A percentile compares a stretch with the other conserved stretches of the same genome.
Conservation (phyloP, 2,329 filamentous ascomycete species). For the Penicillium sp. region DNA sequence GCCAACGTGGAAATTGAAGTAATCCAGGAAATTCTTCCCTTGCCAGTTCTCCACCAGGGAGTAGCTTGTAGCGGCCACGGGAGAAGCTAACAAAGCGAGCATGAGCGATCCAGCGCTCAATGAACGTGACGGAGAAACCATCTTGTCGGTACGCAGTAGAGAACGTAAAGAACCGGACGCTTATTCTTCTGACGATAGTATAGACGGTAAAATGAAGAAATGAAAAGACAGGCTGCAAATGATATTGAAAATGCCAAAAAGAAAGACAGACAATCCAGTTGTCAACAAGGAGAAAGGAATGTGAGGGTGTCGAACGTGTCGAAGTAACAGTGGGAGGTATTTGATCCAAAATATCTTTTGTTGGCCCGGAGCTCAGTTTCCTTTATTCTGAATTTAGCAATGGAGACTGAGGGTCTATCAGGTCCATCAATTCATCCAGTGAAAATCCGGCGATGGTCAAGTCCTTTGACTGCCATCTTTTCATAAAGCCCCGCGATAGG, state of each 20-base stretch:
- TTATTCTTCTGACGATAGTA: neutral
- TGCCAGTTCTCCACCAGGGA: constrained; percentile 43
- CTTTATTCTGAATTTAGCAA: neutral
- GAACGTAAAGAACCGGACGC: neutral
- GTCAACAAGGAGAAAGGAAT: constrained; percentile 25
- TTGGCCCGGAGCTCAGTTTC: neutral
- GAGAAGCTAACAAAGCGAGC: constrained; percentile 27
- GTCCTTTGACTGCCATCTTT: neutral
- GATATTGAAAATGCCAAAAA: constrained; percentile 12
- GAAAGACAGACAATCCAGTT: constrained; percentile 22
- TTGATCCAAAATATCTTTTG: constrained; percentile 13
- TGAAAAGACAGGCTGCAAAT: constrained; percentile 7
- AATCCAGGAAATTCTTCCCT: constrained; percentile 48
- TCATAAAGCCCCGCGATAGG: neutral
- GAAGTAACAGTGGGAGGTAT: constrained; percentile 14
- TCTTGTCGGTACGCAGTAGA: constrained; percentile 18
- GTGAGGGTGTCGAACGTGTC: constrained; percentile 15
- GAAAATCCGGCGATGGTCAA: neutral
- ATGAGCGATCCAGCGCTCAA: constrained; percentile 33
- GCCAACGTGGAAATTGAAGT: constrained; percentile 49
- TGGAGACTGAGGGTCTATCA: constrained; percentile 1
- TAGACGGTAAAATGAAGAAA: neutral
- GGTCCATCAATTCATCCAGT: constrained; percentile 6
- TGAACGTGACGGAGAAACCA: constrained; percentile 30
- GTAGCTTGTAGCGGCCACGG: constrained; percentile 32